Evolutionary conservation across 2,329 filamentous ascomycete species (phyloP).

Genomic region (Monilinia polystroma): DNA sequence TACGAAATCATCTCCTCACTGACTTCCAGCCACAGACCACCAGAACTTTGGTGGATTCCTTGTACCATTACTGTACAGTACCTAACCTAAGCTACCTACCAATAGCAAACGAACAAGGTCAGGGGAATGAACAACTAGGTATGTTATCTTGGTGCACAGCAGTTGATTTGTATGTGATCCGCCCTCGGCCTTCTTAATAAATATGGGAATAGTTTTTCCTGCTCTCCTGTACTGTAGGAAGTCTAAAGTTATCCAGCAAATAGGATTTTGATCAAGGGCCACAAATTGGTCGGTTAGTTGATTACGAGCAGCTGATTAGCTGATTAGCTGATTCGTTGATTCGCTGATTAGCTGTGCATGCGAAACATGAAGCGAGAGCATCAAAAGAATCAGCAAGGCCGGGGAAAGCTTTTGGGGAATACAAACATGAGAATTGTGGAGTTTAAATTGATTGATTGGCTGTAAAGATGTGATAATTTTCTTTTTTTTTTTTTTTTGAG

Average conservation of each 20-base stretch:
- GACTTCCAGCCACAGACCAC: conserved; percentile 24
- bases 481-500: no score
- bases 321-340: conserved; percentile 8
- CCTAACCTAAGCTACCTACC: not conserved
- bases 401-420: not conserved
- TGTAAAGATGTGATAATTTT: no score
- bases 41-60: not conserved
- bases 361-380: no score
- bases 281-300: conserved; percentile 27
- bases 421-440: not conserved
- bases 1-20: conserved; percentile 31
- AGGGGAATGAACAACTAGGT: conserved; percentile 23
- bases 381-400: no score
- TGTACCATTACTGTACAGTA: not conserved
- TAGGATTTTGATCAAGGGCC: conserved; percentile 28
- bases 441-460: no score
- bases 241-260: conserved; percentile 30
- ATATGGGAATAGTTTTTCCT: conserved; percentile 22
- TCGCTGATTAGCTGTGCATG: no score
- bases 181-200: conserved; percentile 19
- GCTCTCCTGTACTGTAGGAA: conserved; percentile 1
- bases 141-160: conserved; percentile 14
- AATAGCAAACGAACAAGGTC: conserved; percentile 23
- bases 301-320: not conserved
- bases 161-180: conserved; percentile 19